Evolutionary conservation across 805 yeast species (phyloP).

Genomic region (Cyberlindnera galapagoensis): DNA sequence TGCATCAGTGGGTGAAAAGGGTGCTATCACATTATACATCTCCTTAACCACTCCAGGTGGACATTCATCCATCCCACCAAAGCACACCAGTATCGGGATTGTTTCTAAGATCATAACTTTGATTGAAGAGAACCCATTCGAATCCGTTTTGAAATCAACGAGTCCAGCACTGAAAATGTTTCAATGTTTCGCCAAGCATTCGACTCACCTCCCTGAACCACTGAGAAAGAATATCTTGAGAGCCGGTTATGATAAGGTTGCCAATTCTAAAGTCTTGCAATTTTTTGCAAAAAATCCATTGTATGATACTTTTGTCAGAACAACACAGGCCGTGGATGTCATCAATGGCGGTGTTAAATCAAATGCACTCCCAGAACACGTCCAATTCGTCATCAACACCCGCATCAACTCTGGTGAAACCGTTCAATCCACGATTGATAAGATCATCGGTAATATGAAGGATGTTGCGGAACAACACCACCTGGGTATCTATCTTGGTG

Average conservation of each 20-base stretch:
- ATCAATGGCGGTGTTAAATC: slow-evolving; percentile 69
- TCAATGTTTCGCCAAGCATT: slow-evolving; percentile 56
- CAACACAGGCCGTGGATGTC: slow-evolving; percentile 22
- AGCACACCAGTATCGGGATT: slow-evolving; percentile 69
- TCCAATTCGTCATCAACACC: slow-evolving; percentile 48
- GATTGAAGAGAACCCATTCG: slow-evolving; percentile 51
- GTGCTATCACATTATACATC: slow-evolving; percentile 31
- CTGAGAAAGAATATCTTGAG: slow-evolving; percentile 28
- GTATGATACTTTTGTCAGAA: slow-evolving; percentile 13
- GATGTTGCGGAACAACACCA: slow-evolving; percentile 17
- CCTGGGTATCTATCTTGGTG: slow-evolving; percentile 16
- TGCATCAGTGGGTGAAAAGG: slow-evolving; percentile 43
- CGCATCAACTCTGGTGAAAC: slow-evolving; percentile 55
- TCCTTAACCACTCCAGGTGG: slow-evolving; percentile 63
- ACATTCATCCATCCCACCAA: slow-evolving; percentile 67
- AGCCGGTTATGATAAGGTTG: slow-evolving; percentile 27
- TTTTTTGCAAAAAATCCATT: slow-evolving; percentile 12
- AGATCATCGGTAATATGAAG: slow-evolving; percentile 11
- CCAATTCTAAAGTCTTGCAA: slow-evolving; percentile 32
- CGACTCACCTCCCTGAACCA: slow-evolving; percentile 20
- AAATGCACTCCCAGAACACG: slow-evolving; percentile 66
- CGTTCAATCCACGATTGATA: slow-evolving; percentile 30
- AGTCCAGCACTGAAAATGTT: slow-evolving; percentile 52
- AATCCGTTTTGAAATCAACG: slow-evolving; percentile 34
- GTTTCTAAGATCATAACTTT: slow-evolving; percentile 44